Evolutionary conservation across 1,284 basidiomycete genomes (phyloP).

Genomic region (Ganoderma boninense): DNA sequence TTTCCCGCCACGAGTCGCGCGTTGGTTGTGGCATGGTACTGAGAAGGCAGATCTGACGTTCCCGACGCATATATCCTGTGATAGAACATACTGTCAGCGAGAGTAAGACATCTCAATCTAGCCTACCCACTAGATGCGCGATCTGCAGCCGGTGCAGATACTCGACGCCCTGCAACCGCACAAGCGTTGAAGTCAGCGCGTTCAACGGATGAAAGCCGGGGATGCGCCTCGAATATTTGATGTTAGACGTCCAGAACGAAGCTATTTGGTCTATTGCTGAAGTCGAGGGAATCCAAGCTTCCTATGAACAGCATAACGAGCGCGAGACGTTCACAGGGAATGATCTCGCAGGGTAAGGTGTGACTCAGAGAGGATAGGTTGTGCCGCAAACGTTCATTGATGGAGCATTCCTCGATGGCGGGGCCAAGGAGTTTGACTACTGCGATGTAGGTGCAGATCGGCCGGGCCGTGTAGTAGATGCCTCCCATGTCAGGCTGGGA

Average conservation of each 20-base stretch:
- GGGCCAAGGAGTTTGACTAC: neutral
- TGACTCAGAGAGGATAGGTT: neutral
- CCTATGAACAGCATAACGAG: neutral
- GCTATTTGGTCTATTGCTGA: too few species aligned
- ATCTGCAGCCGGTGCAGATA: neutral
- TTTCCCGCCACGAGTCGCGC: neutral
- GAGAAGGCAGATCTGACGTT: neutral
- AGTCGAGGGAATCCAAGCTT: accelerated
- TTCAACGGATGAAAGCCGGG: neutral
- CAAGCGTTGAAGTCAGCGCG: neutral
- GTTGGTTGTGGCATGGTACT: neutral
- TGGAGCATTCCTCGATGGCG: neutral
- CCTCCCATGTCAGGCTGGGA: too few species aligned
- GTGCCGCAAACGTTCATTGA: neutral
- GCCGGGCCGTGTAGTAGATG: neutral
- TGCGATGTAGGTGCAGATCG: too few species aligned
- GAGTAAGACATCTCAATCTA: too few species aligned
- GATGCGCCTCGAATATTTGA: neutral
- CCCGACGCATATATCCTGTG: neutral
- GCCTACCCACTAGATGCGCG: neutral
- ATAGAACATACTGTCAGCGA: neutral
- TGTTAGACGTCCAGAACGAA: neutral
- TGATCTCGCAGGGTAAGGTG: too few species aligned
- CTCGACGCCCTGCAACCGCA: neutral
- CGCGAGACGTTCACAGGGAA: too few species aligned